phyloP scores from a whole-genome alignment of 345 rosid species.

The Gynandropsis gynandra region DNA sequence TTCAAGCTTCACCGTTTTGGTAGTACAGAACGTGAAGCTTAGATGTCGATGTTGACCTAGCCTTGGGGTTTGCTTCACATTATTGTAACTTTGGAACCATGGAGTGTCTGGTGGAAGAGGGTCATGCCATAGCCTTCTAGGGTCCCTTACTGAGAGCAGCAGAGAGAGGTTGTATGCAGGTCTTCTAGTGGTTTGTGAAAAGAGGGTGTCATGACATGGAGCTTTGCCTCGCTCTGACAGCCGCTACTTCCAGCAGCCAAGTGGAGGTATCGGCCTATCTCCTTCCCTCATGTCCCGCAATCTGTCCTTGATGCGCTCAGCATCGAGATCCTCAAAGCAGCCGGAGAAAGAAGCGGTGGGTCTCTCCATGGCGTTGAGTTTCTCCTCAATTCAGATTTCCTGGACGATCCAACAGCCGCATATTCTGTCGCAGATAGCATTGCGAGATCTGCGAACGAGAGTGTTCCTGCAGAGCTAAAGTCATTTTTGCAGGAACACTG shows the following conservation, averaged over 20 bases:
- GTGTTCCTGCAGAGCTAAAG: slow-evolving; percentile 61
- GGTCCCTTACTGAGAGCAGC: slow-evolving; percentile 95
- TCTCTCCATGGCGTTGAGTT: slow-evolving; percentile 94
- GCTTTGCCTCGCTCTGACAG: slow-evolving; percentile 86
- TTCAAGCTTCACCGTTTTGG: slow-evolving; percentile 97
- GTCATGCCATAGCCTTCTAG: slow-evolving; percentile 80
- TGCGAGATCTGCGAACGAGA: slow-evolving; percentile 72
- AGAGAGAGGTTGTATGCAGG: slow-evolving; percentile 93
- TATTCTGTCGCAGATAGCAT: slow-evolving; percentile 86
- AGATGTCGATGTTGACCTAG: slow-evolving; percentile 94
- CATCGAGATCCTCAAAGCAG: slow-evolving; percentile 88
- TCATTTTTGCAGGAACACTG: slow-evolving; percentile 70
- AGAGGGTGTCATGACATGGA: slow-evolving; percentile 86
- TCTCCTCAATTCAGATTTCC: slow-evolving; percentile 74
- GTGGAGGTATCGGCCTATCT: slow-evolving; percentile 76
- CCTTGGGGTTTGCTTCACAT: slow-evolving; percentile 89
- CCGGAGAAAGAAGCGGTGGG: slow-evolving; percentile 91
- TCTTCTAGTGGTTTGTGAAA: slow-evolving; percentile 91
- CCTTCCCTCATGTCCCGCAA: slow-evolving; percentile 78
- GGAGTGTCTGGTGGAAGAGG: slow-evolving; percentile 97
- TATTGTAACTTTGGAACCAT: slow-evolving; percentile 86
- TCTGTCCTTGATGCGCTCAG: slow-evolving; percentile 82
- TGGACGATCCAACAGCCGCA: slow-evolving; percentile 72
- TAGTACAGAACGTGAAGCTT: slow-evolving; percentile 97
- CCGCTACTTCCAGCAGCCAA: slow-evolving; percentile 94